Evolutionary conservation across 768 basidiomycete genomes (phyloP).

Genomic region (Gloeopeniophorella convolvens): DNA sequence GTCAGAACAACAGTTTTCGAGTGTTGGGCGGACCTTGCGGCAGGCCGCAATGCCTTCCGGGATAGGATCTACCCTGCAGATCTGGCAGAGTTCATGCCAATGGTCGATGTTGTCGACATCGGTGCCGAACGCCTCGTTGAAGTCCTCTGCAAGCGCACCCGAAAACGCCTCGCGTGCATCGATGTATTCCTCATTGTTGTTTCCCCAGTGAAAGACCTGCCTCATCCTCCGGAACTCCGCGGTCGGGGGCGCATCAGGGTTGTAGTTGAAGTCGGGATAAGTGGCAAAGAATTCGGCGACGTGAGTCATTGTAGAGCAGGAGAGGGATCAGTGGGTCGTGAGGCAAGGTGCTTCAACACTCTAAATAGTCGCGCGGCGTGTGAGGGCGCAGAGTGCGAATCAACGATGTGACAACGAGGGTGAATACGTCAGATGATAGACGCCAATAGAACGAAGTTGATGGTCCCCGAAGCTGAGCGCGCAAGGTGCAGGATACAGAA

Average conservation of each 20-base stretch:
- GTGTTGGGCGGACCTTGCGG: slow-evolving; percentile 1
- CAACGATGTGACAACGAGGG: too few relatives aligned
- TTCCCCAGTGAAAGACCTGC: not conserved
- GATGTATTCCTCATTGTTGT: not conserved
- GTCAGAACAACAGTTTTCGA: not conserved
- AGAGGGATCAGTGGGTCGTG: too few relatives aligned
- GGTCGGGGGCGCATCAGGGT: slow-evolving; percentile 2
- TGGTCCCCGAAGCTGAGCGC: too few relatives aligned
- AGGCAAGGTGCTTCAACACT: too few relatives aligned
- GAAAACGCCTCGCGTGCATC: not conserved
- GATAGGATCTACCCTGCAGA: slow-evolving; percentile 12
- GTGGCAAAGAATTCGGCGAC: slow-evolving; percentile 14
- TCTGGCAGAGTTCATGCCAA: slow-evolving; percentile 16
- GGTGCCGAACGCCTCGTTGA: slow-evolving; percentile 21
- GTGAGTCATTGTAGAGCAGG: slow-evolving; percentile 6
- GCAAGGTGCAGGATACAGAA: too few relatives aligned
- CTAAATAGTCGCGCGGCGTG: too few relatives aligned
- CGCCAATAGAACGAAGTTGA: too few relatives aligned
- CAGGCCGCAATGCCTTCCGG: slow-evolving; percentile 1
- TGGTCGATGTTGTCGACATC: slow-evolving; percentile 13
- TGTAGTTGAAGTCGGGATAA: slow-evolving; percentile 14
- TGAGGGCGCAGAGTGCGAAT: too few relatives aligned
- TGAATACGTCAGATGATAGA: too few relatives aligned
- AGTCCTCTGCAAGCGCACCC: slow-evolving; percentile 14
- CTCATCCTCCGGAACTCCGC: slow-evolving; percentile 12